Evolutionary conservation across 2,329 filamentous ascomycete species (phyloP), one percentile per base, ranked within the genome.

Genomic region (Fusarium coicis): DNA sequence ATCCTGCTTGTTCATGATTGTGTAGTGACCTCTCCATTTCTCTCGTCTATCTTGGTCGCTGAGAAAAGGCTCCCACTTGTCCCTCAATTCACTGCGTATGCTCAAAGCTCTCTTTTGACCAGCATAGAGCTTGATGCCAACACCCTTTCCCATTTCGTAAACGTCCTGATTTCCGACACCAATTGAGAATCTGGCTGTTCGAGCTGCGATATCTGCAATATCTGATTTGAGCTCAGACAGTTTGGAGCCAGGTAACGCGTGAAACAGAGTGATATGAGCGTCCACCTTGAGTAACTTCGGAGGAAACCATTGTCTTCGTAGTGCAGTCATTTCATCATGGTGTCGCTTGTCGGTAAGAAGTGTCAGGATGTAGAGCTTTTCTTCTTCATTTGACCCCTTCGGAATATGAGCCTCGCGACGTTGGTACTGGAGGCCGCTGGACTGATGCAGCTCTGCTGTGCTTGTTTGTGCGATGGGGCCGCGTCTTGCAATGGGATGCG

Each of bases 11-110:
- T 74, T 74, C 72, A 74, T 74, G 10, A 74, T 15, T 0, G 72
- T 74, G 18, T 74, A 74, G 8, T 74, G 72, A 2, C 72, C 72
- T n/a, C 46, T 52, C 72, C 72, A 74, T 10, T 60, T 74, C 30
- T 70, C 49, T 5, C 52, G 32, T 4, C 30, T 53, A 10, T 74
- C 68, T 15, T 74, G 72, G 2, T 65, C 46, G 44, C 72, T 74
- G 1, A 74, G 44, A 32, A 74, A 74, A 10, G 37, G 21, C 19
- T 43, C 53, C 72, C 72, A 74, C 23, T 49, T 58, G 14, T 49
- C 18, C 37, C 72, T 66, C 18, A 74, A 40, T 26, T 66, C 56
- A 12, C 64, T n/a, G 5, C 68, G 64, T 36, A 74, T 47, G 9
- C 15, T 40, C 2, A 40, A n/a, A 0, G 68, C 61, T 10, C 43